A percentile compares a stretch with the other conserved stretches of the same genome.
Conservation (phyloP, 2,329 filamentous ascomycete species). For the Chaetomium olivaceum region DNA sequence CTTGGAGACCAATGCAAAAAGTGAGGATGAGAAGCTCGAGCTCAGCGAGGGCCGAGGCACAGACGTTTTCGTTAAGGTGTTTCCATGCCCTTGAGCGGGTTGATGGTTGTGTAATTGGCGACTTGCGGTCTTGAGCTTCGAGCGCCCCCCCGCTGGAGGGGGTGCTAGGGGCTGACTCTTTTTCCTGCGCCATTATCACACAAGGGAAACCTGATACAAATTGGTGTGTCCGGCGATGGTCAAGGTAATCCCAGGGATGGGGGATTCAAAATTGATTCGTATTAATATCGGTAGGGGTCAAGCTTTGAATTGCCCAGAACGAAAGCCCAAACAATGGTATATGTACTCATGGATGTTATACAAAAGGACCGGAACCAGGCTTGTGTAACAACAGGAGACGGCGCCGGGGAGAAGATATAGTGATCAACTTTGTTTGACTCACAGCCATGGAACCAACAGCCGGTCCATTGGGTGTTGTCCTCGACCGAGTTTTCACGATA, state of each 20-base stretch:
- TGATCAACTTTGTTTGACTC: not conserved
- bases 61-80: constrained; percentile 39
- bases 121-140: not conserved
- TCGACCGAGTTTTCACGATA: constrained; percentile 15
- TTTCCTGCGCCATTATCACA: constrained; percentile 11
- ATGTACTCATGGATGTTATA: constrained; percentile 3
- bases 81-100: constrained; percentile 28
- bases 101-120: not conserved
- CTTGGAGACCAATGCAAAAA: constrained; percentile 54
- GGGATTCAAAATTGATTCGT: not conserved
- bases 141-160: not conserved
- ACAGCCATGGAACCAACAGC: not conserved
- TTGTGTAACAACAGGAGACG: not conserved
- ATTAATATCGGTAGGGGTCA: not conserved
- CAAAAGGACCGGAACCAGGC: not conserved
- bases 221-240: not conserved
- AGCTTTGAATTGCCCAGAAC: not conserved
- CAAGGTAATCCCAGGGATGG: not conserved
- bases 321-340: not conserved
- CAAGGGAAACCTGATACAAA: not conserved
- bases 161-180: not conserved
- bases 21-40: constrained; percentile 50
- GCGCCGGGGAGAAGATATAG: not conserved
- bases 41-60: constrained; percentile 46
- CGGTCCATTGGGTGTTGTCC: not conserved